Evolutionary conservation across 768 basidiomycete species (phyloP).

Genomic region (Rhodosporidiobolus odoratus): DNA sequence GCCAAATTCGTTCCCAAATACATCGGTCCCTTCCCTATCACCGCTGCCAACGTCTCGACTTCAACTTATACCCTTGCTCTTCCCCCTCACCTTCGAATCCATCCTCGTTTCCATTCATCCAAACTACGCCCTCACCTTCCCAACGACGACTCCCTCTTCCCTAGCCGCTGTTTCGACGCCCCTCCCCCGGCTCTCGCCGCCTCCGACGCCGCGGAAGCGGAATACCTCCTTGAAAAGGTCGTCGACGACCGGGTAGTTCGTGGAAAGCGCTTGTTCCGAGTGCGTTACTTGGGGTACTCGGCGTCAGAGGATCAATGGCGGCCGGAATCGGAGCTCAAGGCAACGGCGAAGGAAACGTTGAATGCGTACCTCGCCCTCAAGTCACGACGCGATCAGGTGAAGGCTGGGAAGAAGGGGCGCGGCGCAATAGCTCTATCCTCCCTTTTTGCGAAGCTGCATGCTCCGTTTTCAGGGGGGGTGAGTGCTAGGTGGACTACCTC

Average conservation of each 20-base stretch:
- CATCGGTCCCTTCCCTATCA: slow-evolving; percentile 3
- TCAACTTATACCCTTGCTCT: not conserved
- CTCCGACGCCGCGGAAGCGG: not conserved
- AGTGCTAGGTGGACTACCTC: slow-evolving; percentile 10
- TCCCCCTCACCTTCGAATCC: slow-evolving; percentile 5
- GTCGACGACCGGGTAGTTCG: not conserved
- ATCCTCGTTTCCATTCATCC: not conserved
- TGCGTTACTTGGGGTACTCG: slow-evolving; percentile 12
- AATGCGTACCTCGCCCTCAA: slow-evolving; percentile 1
- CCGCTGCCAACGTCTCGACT: not conserved
- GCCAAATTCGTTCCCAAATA: slow-evolving; percentile 1
- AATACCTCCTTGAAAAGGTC: slow-evolving; percentile 3
- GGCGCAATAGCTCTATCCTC: too few species aligned
- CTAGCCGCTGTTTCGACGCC: not conserved
- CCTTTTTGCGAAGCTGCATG: too few species aligned
- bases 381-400: too few species aligned
- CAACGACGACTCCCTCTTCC: slow-evolving; percentile 14
- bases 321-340: not conserved
- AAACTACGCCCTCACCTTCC: slow-evolving; percentile 9
- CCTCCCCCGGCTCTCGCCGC: not conserved
- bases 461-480: too few species aligned
- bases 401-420: too few species aligned
- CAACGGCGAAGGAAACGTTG: not conserved
- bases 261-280: not conserved
- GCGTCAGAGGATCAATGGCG: not conserved